Evolutionary conservation across 768 basidiomycete species (phyloP), one percentile per base, ranked within the genome.

Genomic region (Coprinopsis marcescibilis): DNA sequence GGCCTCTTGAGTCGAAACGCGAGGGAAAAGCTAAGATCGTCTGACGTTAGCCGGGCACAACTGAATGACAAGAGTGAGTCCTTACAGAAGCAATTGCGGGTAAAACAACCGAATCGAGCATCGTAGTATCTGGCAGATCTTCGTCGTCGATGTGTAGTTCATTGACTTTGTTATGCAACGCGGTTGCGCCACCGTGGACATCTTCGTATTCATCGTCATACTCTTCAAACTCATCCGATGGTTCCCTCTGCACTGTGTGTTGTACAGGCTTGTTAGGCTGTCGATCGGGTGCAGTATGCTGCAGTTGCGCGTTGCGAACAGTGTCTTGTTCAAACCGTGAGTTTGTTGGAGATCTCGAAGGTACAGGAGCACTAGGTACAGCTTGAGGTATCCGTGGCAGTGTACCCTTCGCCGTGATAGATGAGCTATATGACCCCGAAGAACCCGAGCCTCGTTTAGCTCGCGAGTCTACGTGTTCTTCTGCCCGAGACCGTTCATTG

Each of bases 51-150:
- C 35, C 15, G 14, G 17, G 37, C 23, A 12, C 19, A 4, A 21
- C n/a, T 39, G 10, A 10, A 23, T 30, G 12, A 20, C 21, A 35
- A 33, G 24, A 26, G n/a, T n/a, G 25, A 33, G 17, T 1, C 69
- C 85, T 64, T 55, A 97, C 95, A 51, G 90, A 94, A 35, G 93
- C 89, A 56, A 98, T 84, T n/a, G 93, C 93, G 19, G 96, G 96
- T 23, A 97, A 68, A 43, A 97, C 84, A 24, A 99, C 95, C 2
- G 91, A 91, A 58, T 96, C 93, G 29, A 98, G 72, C 83, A 98
- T 95, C n/a, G 88, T 83, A 21, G 86, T 86, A 59, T 89, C 87
- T 3, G 85, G 80, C 34, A 86, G 64, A 17, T 79, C n/a, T n/a
- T n/a, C 79, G 30, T 80, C 80, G 20, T 80, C 81, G 19, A 71